These are phyloP conservation scores for Lactifluus subvellereus DNA, from an alignment of 768 basidiomycete genomes.

Conservation along the genomic window DNA sequence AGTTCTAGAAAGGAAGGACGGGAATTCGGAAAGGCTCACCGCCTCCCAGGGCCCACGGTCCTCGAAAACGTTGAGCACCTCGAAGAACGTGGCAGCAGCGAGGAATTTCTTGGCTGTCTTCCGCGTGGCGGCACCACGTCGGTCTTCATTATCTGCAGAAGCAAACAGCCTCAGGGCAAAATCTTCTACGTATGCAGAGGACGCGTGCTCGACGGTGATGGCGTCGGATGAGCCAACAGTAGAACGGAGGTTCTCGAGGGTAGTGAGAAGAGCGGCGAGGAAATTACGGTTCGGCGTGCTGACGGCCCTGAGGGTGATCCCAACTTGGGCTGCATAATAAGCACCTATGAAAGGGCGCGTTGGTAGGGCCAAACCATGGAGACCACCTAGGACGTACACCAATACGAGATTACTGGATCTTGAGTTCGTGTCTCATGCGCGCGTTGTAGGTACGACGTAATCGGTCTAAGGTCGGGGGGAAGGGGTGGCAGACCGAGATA, in stretches of 20 bases:
- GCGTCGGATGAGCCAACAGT: conserved; percentile 72
- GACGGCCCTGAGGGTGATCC: conserved; percentile 68
- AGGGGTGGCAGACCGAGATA: conserved; percentile 55
- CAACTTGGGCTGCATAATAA: conserved; percentile 87
- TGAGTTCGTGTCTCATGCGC: conserved; percentile 79
- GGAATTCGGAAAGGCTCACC: conserved; percentile 6
- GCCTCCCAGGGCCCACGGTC: conserved; percentile 21
- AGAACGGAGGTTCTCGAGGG: conserved; percentile 76
- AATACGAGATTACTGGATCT: conserved; percentile 89
- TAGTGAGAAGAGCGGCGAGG: conserved; percentile 66
- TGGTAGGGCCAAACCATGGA: not conserved
- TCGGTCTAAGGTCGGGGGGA: conserved; percentile 55
- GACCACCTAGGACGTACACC: conserved; percentile 59
- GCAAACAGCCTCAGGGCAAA: conserved; percentile 90
- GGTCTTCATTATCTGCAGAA: conserved; percentile 86
- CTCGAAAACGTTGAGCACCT: conserved; percentile 71
- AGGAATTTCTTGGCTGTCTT: conserved; percentile 92
- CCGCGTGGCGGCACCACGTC: conserved; percentile 71
- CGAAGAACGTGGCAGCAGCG: conserved; percentile 91
- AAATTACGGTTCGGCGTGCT: conserved; percentile 58
- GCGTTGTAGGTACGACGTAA: conserved; percentile 80
- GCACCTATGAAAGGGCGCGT: conserved; percentile 49
- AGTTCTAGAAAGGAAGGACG: not conserved
- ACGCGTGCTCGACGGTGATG: conserved; percentile 74
- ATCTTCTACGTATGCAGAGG: conserved; percentile 89